Conservation (phyloP, 106 monocot genomes). For the Amphibolis antarctica region DNA sequence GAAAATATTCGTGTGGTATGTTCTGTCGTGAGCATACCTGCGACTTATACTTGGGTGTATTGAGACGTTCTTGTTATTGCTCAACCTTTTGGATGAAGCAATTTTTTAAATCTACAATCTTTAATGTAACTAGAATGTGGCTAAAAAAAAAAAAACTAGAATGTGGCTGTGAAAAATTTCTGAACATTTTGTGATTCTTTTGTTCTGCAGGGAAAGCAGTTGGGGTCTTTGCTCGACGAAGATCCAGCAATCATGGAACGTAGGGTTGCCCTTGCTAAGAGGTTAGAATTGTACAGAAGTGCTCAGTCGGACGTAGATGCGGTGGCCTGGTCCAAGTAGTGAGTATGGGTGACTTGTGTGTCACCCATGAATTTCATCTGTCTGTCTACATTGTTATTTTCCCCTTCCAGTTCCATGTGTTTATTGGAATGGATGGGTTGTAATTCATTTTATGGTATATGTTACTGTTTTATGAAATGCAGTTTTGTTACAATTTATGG, state of each 20-base stretch:
- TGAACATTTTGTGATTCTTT: neutral
- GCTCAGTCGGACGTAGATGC: constrained; percentile 88
- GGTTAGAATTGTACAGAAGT: constrained; percentile 75
- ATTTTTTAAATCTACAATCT: no score
- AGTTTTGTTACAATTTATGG: no score
- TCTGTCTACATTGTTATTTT: neutral
- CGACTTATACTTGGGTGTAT: no score
- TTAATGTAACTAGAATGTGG: no score
- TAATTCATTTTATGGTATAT: neutral
- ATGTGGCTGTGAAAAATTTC: neutral
- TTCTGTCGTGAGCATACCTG: no score
- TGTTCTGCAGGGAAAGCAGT: constrained; percentile 60
- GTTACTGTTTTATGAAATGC: no score
- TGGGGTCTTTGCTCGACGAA: constrained; percentile 69
- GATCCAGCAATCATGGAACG: constrained; percentile 94
- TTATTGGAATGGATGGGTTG: neutral
- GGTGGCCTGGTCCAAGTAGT: constrained; percentile 77
- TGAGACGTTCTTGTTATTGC: no score
- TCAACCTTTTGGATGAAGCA: no score
- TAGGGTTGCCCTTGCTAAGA: constrained; percentile 59
- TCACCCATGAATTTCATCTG: no score
- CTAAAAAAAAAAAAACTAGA: no score
- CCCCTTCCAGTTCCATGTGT: neutral
- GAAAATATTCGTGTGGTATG: no score
- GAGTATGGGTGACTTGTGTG: neutral